Evolutionary conservation across 768 basidiomycete species (phyloP).

Genomic region (Mycena kentingensis): DNA sequence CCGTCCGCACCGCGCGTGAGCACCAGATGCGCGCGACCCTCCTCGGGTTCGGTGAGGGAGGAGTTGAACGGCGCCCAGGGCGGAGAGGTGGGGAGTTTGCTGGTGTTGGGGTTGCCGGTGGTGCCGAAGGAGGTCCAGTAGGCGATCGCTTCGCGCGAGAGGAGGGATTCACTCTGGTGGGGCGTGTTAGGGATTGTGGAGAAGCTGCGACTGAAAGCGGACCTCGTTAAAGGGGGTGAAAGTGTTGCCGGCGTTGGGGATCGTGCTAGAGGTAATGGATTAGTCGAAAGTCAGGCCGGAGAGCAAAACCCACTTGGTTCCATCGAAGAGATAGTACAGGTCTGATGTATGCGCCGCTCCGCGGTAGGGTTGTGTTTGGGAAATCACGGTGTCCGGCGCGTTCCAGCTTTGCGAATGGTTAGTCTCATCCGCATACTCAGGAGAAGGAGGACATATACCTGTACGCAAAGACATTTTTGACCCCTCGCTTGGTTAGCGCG

Average conservation of each 20-base stretch:
- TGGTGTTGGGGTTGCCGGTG: constrained; percentile 30
- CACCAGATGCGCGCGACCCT: constrained; percentile 24
- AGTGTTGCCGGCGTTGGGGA: constrained; percentile 36
- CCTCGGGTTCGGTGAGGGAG: constrained; percentile 1
- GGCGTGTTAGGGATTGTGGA: not conserved
- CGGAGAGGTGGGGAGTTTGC: constrained; percentile 27
- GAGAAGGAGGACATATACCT: constrained; percentile 29
- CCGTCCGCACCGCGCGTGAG: constrained; percentile 30
- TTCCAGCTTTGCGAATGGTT: constrained; percentile 36
- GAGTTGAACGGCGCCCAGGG: constrained; percentile 29
- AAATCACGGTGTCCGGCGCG: constrained; percentile 43
- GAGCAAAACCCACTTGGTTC: no score
- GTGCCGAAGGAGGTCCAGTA: constrained; percentile 49
- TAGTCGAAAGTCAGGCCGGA: not conserved
- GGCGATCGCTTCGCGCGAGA: constrained; percentile 42
- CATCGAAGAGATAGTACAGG: constrained; percentile 45
- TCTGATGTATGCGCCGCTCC: constrained; percentile 49
- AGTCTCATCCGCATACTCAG: not conserved
- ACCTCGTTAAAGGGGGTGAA: constrained; percentile 42
- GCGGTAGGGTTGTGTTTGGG: constrained; percentile 35
- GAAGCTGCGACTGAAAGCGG: not conserved
- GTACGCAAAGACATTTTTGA: constrained; percentile 37
- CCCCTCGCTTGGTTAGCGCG: constrained; percentile 29
- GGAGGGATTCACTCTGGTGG: constrained; percentile 36
- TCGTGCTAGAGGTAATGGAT: constrained; percentile 17